These are phyloP conservation scores for Balakata baccata DNA, from an alignment of 345 rosid genomes.

Conservation along the genomic window DNA sequence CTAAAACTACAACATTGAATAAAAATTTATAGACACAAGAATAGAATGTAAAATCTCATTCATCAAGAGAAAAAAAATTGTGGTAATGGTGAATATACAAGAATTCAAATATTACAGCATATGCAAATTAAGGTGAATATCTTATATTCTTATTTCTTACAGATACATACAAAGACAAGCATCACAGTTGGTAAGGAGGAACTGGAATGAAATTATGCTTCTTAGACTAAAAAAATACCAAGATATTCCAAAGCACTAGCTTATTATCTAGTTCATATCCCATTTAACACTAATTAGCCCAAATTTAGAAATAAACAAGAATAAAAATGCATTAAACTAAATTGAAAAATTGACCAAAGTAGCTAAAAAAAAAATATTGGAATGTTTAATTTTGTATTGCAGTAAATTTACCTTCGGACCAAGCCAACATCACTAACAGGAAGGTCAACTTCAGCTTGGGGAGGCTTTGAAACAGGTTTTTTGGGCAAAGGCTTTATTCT, in stretches of 20 bases:
- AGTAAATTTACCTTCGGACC: slow-evolving; percentile 66
- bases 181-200: background rate
- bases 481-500: slow-evolving; percentile 91
- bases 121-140: background rate
- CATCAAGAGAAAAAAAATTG: background rate
- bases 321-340: background rate
- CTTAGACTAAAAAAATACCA: background rate
- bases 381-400: background rate
- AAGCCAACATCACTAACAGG: slow-evolving; percentile 74
- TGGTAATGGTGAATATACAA: background rate
- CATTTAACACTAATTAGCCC: background rate
- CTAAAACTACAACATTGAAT: background rate
- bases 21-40: background rate
- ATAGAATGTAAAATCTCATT: background rate
- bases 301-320: background rate
- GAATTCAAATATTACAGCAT: background rate
- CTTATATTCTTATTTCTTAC: background rate
- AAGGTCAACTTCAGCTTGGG: slow-evolving; percentile 55
- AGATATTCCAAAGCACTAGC: background rate
- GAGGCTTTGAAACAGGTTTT: slow-evolving; percentile 50
- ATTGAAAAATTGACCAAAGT: background rate
- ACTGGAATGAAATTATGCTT: background rate
- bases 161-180: background rate
- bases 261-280: background rate
- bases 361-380: background rate